Evolutionary conservation across 1,139 yeast genomes (phyloP).

Genomic region (Geotrichum fermentans): DNA sequence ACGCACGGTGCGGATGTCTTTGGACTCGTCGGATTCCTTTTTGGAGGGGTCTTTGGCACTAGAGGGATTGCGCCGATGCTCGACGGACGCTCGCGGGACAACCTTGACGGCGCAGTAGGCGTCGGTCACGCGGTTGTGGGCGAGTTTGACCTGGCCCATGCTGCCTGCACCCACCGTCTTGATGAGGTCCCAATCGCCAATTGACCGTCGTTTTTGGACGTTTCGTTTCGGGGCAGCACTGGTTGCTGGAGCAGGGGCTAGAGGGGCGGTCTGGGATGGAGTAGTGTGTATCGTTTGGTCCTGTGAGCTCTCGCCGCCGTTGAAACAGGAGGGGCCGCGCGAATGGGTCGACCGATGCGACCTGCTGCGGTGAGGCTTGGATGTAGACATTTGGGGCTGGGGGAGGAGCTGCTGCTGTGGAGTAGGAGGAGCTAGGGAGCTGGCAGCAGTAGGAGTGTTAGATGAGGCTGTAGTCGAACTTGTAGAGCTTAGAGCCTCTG

Average conservation of each 20-base stretch:
- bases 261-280: neutral
- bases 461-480: neutral
- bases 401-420: neutral
- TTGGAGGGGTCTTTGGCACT: slow-evolving; percentile 43
- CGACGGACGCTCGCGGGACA: slow-evolving; percentile 61
- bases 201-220: slow-evolving; percentile 58
- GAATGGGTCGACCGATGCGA: slow-evolving; percentile 12
- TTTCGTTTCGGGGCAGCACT: slow-evolving; percentile 6
- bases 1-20: slow-evolving; percentile 86
- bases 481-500: neutral
- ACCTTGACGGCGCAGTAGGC: slow-evolving; percentile 67
- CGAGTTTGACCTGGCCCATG: slow-evolving; percentile 96
- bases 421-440: neutral
- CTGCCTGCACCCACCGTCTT: slow-evolving; percentile 97
- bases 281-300: neutral
- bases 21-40: slow-evolving; percentile 76
- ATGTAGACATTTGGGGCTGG: neutral
- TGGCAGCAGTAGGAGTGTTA: neutral
- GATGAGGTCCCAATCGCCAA: slow-evolving; percentile 95
- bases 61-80: slow-evolving; percentile 45
- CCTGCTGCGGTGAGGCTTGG: neutral
- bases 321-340: slow-evolving; percentile 11
- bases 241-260: neutral
- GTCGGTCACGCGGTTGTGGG: slow-evolving; percentile 73
- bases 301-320: neutral